Base-by-base conservation (phyloP, 1,139 yeast species). In the Yamadazyma trypodendri region DNA sequence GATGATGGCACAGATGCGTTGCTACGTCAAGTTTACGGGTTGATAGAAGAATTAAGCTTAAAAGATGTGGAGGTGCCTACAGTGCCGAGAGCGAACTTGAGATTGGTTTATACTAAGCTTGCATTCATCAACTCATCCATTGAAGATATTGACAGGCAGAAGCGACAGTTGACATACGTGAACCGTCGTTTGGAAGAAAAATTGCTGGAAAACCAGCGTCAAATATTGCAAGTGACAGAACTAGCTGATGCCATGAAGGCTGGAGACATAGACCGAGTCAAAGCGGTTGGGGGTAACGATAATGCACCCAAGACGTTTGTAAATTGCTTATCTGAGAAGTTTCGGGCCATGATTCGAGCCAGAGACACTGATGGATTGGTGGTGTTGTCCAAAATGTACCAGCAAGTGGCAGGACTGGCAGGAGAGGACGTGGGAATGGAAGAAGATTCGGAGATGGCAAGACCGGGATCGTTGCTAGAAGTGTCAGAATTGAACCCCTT, bases 51-150 rank as follows among this genome's bases (percentile, higher is more conserved):
- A 6, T 45, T 69, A 15, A 65, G 61, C 38, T 37, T 41, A 18
- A 49, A 56, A 21, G 63, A 58, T 1, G 41, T 62, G 6, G 45
- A 44, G 0, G 62, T 69, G 1, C 73, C 75, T 29, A 62, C 63
- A 40, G 49, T 46, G n/a, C 40, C 45, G 12, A 23, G 20, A n/a
- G 17, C 14, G 8, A 40, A 47, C 20, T n/a, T 28, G 3, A 35
- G 35, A 3, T 45, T 38, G n/a, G 48, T 53, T 2, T 41, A 42
- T 28, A 40, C 37, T 2, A 48, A 47, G 28, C 44, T 63, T 17
- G 37, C 36, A 1, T 15, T 31, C 8, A 36, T 57, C 0, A 51
- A 48, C 27, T 46, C 42, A 3, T 48, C 54, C n/a, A 40, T 55
- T 32, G 54, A 51, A 13, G 48, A 41, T 1, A 29, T 54, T 6